Conservation (phyloP, 169 alveolate genomes). For the Plasmodium blacklocki region DNA sequence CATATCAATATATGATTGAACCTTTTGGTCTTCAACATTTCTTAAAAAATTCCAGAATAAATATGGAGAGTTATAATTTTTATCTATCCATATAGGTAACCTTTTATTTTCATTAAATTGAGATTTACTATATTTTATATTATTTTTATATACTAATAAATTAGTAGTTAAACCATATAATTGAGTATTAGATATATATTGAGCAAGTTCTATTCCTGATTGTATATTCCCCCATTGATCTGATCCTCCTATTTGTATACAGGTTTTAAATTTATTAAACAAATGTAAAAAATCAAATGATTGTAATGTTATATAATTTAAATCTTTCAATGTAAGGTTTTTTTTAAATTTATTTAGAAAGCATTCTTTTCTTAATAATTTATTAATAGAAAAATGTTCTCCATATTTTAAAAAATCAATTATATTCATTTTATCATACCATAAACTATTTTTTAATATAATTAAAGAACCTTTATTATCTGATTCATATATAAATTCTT, state of each 20-base stretch:
- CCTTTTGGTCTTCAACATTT: slow-evolving; percentile 63
- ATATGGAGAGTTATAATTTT: slow-evolving; percentile 14
- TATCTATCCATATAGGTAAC: slow-evolving; percentile 60
- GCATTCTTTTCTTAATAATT: slow-evolving; percentile 82
- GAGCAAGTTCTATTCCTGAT: slow-evolving; percentile 85
- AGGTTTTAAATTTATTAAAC: slow-evolving; percentile 74
- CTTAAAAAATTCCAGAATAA: slow-evolving; percentile 75
- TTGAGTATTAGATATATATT: slow-evolving; percentile 20
- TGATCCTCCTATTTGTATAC: slow-evolving; percentile 89
- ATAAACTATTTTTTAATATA: slow-evolving; percentile 76
- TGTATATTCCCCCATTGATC: slow-evolving; percentile 91
- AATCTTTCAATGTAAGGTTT: slow-evolving; percentile 82
- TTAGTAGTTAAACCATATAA: slow-evolving; percentile 84
- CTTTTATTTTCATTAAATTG: slow-evolving; percentile 31
- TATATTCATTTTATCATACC: slow-evolving; percentile 76
- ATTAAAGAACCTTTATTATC: slow-evolving; percentile 29
- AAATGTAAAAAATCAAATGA: slow-evolving; percentile 86
- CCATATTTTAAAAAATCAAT: slow-evolving; percentile 81
- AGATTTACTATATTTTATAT: slow-evolving; percentile 82
- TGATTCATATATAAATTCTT: slow-evolving; percentile 61
- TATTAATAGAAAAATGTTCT: slow-evolving; percentile 76
- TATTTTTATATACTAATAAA: slow-evolving; percentile 76
- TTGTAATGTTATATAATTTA: slow-evolving; percentile 86
- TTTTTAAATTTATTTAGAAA: slow-evolving; percentile 44
- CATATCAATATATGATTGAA: slow-evolving; percentile 32